A percentile compares a stretch with the other conserved stretches of the same genome.
phyloP scores from a whole-genome alignment of 768 basidiomycete genomes.

The Trametes sanguinea region DNA sequence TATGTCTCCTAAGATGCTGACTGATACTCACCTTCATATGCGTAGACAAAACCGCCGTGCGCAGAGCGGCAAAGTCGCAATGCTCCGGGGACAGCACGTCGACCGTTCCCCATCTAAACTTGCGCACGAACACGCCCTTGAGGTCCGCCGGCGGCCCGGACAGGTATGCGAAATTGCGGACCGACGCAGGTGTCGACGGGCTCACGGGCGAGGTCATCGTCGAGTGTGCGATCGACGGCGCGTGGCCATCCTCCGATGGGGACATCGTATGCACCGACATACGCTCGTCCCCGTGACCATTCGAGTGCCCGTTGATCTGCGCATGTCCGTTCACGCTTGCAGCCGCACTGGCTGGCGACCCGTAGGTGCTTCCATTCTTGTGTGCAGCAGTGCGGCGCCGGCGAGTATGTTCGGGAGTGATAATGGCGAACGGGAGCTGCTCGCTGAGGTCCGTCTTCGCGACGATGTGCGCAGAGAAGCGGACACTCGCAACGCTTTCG shows the following conservation, averaged over 20 bases:
- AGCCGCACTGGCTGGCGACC: background rate
- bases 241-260: conserved; percentile 49
- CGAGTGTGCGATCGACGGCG: conserved; percentile 35
- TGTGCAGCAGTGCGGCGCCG: conserved; percentile 34
- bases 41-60: conserved; percentile 81
- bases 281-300: conserved; percentile 32
- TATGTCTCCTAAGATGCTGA: no score
- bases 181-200: conserved; percentile 26
- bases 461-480: conserved; percentile 72
- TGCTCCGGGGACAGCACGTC: conserved; percentile 85
- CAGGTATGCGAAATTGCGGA: conserved; percentile 41
- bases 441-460: conserved; percentile 58
- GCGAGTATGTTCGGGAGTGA: conserved; percentile 64
- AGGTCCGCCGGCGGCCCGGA: conserved; percentile 65
- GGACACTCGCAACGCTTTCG: conserved; percentile 73
- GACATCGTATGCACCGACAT: conserved; percentile 36
- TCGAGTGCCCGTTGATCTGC: conserved; percentile 20
- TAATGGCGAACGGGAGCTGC: conserved; percentile 77
- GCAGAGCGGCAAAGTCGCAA: conserved; percentile 84
- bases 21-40: conserved; percentile 72
- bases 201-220: conserved; percentile 27
- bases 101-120: conserved; percentile 86
- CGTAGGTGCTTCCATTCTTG: background rate
- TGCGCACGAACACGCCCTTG: conserved; percentile 73
- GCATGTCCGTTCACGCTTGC: conserved; percentile 35